phyloP scores from a whole-genome alignment of 352 stramenopile genomes.

The Phytophthora aleatoria region DNA sequence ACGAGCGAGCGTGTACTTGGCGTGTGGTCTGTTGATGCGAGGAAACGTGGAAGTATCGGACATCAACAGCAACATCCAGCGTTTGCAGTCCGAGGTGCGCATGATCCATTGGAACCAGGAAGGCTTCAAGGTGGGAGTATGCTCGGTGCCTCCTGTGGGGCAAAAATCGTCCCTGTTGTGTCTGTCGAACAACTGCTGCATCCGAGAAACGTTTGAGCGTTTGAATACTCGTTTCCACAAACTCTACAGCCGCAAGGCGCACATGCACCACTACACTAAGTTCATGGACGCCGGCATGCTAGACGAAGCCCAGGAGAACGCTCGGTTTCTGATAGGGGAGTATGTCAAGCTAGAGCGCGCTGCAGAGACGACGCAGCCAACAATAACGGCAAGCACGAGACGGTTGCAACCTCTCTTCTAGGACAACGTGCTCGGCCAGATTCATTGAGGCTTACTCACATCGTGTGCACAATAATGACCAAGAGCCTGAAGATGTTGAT shows the following conservation, averaged over 20 bases:
- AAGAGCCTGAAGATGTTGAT: background rate
- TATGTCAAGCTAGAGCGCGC: constrained; percentile 66
- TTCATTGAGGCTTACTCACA: no score
- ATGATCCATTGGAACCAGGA: constrained; percentile 93
- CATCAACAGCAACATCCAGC: constrained; percentile 89
- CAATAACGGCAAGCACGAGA: constrained; percentile 15
- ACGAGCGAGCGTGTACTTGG: constrained; percentile 76
- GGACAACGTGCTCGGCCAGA: background rate
- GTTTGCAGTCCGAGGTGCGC: constrained; percentile 75
- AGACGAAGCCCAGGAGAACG: constrained; percentile 63
- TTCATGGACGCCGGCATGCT: constrained; percentile 73
- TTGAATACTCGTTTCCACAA: constrained; percentile 78
- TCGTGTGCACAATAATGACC: no score
- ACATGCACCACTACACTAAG: constrained; percentile 90
- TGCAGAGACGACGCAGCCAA: constrained; percentile 21
- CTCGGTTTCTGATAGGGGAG: constrained; percentile 61
- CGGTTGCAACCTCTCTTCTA: constrained; percentile 52
- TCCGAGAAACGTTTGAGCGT: constrained; percentile 81
- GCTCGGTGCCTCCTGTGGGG: constrained; percentile 61
- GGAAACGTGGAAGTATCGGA: constrained; percentile 88
- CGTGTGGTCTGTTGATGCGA: constrained; percentile 85
- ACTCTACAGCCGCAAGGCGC: constrained; percentile 78
- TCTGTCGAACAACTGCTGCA: constrained; percentile 89
- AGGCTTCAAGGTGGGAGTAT: constrained; percentile 90
- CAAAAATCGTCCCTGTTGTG: constrained; percentile 74